Evolutionary conservation across 2,329 filamentous ascomycete species (phyloP).

Genomic region (Sphaerulina populicola): DNA sequence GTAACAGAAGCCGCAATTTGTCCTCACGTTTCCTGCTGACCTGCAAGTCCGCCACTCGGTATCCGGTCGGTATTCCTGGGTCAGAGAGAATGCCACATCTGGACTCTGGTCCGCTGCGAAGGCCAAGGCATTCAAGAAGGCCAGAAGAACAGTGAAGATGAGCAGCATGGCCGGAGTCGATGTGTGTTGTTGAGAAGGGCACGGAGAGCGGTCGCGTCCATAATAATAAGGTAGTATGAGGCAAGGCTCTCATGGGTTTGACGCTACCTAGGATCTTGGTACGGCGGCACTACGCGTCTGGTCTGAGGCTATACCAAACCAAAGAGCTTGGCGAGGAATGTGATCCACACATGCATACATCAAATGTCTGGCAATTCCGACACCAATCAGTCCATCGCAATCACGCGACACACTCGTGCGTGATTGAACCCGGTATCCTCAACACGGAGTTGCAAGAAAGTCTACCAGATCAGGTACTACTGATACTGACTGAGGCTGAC

Average conservation of each 20-base stretch:
- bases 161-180: constrained; percentile 1
- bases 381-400: too few species aligned
- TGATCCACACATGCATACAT: background rate
- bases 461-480: too few species aligned
- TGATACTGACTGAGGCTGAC: background rate
- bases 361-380: too few species aligned
- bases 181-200: background rate
- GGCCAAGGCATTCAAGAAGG: background rate
- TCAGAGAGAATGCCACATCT: constrained; percentile 6
- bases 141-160: background rate
- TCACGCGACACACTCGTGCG: too few species aligned
- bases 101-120: constrained; percentile 7
- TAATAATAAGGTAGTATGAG: constrained; percentile 6
- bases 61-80: constrained; percentile 5
- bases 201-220: background rate
- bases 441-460: too few species aligned
- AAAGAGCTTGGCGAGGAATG: background rate
- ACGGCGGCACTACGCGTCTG: constrained; percentile 1
- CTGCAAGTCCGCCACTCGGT: constrained; percentile 4
- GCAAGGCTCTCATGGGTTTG: background rate
- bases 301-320: background rate
- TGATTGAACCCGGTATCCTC: too few species aligned
- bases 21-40: background rate
- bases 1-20: constrained; percentile 11
- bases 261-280: constrained; percentile 9